phyloP scores from a whole-genome alignment of 306 rosid species.

The Carpinus fangiana region DNA sequence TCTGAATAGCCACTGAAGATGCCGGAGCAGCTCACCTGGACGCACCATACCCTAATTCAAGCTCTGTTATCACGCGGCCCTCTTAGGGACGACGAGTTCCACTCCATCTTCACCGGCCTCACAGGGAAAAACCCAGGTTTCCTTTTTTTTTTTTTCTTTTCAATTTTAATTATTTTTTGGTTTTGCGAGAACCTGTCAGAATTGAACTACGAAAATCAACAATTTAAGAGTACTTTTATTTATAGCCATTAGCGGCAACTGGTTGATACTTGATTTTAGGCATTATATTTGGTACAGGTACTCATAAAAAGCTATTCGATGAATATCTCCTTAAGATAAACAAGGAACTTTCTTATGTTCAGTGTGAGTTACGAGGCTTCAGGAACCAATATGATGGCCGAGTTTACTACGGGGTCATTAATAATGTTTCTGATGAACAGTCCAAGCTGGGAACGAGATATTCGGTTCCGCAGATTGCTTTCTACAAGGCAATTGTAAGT shows the following conservation, averaged over 20 bases:
- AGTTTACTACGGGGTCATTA: conserved; percentile 81
- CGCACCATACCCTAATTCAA: conserved; percentile 77
- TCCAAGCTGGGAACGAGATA: conserved; percentile 86
- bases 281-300: conserved; percentile 40
- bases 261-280: conserved; percentile 21
- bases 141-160: neutral
- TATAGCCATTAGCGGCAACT: neutral
- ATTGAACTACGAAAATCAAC: neutral
- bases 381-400: conserved; percentile 79
- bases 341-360: conserved; percentile 76
- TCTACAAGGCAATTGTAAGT: conserved; percentile 90
- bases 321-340: conserved; percentile 73
- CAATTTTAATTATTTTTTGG: neutral
- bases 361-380: conserved; percentile 81
- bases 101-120: conserved; percentile 58
- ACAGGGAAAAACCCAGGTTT: conserved; percentile 79
- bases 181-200: neutral
- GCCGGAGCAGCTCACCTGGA: conserved; percentile 59
- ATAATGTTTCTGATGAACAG: conserved; percentile 82
- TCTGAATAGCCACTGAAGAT: conserved; percentile 24
- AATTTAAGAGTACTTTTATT: neutral
- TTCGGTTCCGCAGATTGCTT: conserved; percentile 82
- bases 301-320: conserved; percentile 51
- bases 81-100: conserved; percentile 60
- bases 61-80: conserved; percentile 84